phyloP scores from a whole-genome alignment of 2,329 filamentous ascomycete species.

The Aspergillus spinulosporus region DNA sequence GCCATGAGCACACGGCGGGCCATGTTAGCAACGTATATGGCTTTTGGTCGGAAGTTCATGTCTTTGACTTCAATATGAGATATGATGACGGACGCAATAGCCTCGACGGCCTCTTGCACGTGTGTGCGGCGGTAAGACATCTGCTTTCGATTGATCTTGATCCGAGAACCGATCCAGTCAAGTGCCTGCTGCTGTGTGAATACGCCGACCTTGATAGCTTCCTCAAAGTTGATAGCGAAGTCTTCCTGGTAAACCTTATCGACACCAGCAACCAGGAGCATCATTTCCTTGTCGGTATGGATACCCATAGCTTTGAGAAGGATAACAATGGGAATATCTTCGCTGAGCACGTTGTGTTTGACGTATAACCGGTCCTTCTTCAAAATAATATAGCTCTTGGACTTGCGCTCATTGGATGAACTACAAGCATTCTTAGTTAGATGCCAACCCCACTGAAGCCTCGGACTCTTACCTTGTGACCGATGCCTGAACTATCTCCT shows the following conservation, averaged over 20 bases:
- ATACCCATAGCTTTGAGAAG: conserved; percentile 91
- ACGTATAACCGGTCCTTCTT: conserved; percentile 92
- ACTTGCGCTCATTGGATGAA: conserved; percentile 96
- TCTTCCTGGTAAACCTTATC: conserved; percentile 90
- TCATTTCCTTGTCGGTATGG: conserved; percentile 90
- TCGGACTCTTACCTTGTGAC: conserved; percentile 64
- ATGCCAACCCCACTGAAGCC: background rate
- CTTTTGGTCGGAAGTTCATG: conserved; percentile 95
- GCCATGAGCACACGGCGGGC: conserved; percentile 94
- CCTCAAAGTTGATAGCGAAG: conserved; percentile 93
- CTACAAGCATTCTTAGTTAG: conserved; percentile 48
- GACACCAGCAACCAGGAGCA: conserved; percentile 83
- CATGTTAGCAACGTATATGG: conserved; percentile 96
- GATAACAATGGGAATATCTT: conserved; percentile 93
- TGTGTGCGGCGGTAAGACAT: conserved; percentile 70
- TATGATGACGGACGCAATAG: conserved; percentile 87
- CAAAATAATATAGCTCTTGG: conserved; percentile 91
- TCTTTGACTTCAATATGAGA: conserved; percentile 91
- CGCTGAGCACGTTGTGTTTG: conserved; percentile 87
- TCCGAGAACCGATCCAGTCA: conserved; percentile 82
- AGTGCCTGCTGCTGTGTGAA: conserved; percentile 94
- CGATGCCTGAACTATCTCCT: conserved; percentile 89
- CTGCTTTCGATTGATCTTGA: conserved; percentile 76
- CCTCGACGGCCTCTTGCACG: conserved; percentile 88
- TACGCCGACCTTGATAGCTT: conserved; percentile 80